Base-by-base conservation (phyloP, 108 stramenopile genomes). In the Skeletonema marinoi region DNA sequence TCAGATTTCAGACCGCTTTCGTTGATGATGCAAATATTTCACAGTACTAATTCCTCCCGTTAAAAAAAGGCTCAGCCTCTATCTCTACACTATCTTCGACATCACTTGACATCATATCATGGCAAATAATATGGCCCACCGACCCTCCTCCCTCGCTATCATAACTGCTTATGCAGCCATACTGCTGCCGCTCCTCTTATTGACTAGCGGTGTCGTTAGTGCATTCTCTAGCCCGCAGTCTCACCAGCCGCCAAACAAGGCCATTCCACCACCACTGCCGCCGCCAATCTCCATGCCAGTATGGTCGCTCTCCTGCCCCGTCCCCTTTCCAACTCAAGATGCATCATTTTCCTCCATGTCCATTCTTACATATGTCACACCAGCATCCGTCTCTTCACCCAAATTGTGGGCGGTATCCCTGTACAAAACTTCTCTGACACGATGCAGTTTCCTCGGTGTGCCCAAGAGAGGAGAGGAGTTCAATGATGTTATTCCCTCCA, bases 291-390 rank as follows among this genome's bases (percentile, higher is more conserved):
- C 88, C 68, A 71, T 81, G 44, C 85, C 88, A 8, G 88, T 88
- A 1, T 88, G 85, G 85, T 84, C 85, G 32, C 73, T 88, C 17
- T 74, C 88, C 19, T 75, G 67, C 32, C 64, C 64, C 10, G 19
- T 78, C 9, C 64, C 77, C 21, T 56, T 56, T 32, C 69, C 69
- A 6, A 19, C n/a, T 32, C 19, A 31, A 35, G 73, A 68, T 58
- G 25, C 25, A 25, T 11, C 73, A 2, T 62, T 70, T 17, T 86
- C 86, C 3, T 73, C 85, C 77, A 90, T 90, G 89, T 87, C 85
- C 56, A 90, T 90, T 30, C 63, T 90, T 39, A 90, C 89, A 17
- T 90, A 75, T 64, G 84, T 72, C 42, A 90, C 84, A 4, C 79
- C 85, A 16, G 86, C 88, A 25, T 88, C 89, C 13, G 74, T 87